Conservation (phyloP, 2,329 filamentous ascomycete species). For the Arthrinium puccinioides region DNA sequence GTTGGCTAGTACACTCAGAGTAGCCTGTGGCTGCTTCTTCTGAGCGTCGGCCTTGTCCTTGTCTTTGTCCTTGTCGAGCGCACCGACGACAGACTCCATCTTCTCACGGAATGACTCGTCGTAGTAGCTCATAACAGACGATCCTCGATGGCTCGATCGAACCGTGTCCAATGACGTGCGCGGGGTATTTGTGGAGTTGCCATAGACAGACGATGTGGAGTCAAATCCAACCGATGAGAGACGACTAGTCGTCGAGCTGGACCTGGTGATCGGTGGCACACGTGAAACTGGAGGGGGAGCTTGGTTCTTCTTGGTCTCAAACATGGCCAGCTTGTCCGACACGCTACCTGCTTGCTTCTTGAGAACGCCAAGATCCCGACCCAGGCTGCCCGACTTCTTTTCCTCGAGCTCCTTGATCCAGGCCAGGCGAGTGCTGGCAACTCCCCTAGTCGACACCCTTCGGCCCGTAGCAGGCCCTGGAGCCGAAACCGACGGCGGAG, state of each 20-base stretch:
- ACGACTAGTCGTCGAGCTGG: slow-evolving; percentile 10
- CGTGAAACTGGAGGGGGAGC: not conserved
- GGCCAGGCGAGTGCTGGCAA: slow-evolving; percentile 8
- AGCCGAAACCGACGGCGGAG: not conserved
- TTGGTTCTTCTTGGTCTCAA: slow-evolving; percentile 6
- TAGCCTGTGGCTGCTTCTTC: slow-evolving; percentile 4
- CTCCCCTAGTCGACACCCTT: slow-evolving; percentile 5
- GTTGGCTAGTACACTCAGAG: no score
- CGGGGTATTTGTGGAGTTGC: slow-evolving; percentile 5
- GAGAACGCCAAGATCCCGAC: slow-evolving; percentile 4
- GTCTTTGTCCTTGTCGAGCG: slow-evolving; percentile 4
- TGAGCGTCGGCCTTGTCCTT: not conserved
- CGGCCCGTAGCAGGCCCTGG: slow-evolving; percentile 1
- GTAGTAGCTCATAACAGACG: slow-evolving; percentile 10
- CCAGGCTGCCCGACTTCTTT: slow-evolving; percentile 8
- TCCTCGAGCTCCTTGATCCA: slow-evolving; percentile 12
- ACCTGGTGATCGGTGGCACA: slow-evolving; percentile 6
- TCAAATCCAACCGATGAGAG: slow-evolving; percentile 8
- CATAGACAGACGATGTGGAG: slow-evolving; percentile 4
- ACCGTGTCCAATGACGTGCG: slow-evolving; percentile 10
- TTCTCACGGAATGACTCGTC: slow-evolving; percentile 10
- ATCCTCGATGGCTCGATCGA: slow-evolving; percentile 8
- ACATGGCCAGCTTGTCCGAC: slow-evolving; percentile 9
- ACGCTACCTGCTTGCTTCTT: slow-evolving; percentile 9
- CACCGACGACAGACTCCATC: slow-evolving; percentile 7